Percentiles rank a stretch among this genome's conserved stretches.
Evolutionary conservation across 441 rosid genomes (phyloP).

Genomic region (Pelargonium citronellum): DNA sequence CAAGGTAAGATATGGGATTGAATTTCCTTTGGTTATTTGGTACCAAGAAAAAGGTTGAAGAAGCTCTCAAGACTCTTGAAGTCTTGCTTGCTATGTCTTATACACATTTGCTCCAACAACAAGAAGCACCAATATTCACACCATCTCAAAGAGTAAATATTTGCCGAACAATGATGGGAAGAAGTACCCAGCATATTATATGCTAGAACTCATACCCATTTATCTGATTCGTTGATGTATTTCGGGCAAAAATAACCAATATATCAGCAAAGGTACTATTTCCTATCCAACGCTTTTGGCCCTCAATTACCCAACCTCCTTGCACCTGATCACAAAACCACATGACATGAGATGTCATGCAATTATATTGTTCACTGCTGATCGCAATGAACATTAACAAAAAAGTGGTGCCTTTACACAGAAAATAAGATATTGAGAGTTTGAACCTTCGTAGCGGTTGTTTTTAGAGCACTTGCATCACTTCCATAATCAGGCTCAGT

Average conservation of each 20-base stretch:
- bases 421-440: slow-evolving; percentile 17
- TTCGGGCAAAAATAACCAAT: slow-evolving; percentile 74
- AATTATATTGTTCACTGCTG: slow-evolving; percentile 6
- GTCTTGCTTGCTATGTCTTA: neutral
- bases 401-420: neutral
- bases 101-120: neutral
- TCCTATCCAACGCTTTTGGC: slow-evolving; percentile 98
- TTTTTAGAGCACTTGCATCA: slow-evolving; percentile 73
- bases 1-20: neutral
- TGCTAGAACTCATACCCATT: slow-evolving; percentile 55
- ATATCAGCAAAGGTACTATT: slow-evolving; percentile 90
- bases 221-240: slow-evolving; percentile 66
- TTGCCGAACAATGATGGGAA: slow-evolving; percentile 5
- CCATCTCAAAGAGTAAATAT: neutral
- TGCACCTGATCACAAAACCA: slow-evolving; percentile 42
- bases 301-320: slow-evolving; percentile 89
- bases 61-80: neutral
- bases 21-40: neutral
- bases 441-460: slow-evolving; percentile 76
- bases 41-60: neutral
- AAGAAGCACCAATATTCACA: neutral
- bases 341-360: slow-evolving; percentile 15
- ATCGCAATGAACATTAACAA: neutral
- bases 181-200: slow-evolving; percentile 9
- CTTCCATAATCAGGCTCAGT: slow-evolving; percentile 95